Evolutionary conservation across 805 yeast genomes (phyloP), one percentile per base, ranked within the genome.

Genomic region (Wickerhamomyces bovis): DNA sequence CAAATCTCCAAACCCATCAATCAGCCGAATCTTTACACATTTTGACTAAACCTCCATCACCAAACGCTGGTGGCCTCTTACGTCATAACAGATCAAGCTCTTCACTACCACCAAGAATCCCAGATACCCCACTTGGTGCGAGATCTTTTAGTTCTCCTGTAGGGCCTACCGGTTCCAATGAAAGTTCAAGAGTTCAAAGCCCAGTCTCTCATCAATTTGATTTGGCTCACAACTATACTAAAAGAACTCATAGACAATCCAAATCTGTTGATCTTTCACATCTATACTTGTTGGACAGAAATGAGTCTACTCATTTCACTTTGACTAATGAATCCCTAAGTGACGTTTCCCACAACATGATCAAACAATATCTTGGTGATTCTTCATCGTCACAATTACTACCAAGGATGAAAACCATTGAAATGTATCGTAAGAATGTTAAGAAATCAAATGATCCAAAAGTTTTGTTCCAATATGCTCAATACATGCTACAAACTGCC

Each of bases 381-480:
- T 71, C 73, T 51, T 66, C 75, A 19, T 57, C 60, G 7, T 60
- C 61, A 3, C 67, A 78, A 12, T 66, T 90, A 51, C 66, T 85
- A 57, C 90, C 95, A 18, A 75, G 94, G 52, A 75, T 84, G 66
- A 81, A 85, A 61, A 89, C 97, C 5, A 78, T 92, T 48, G 96
- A 90, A 54, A 73, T 88, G 71, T 90, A 92, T 69, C 76, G 94
- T 45, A 77, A 83, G 53, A 90, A 88, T 60, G 96, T 95, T 6
- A 83, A 83, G 56, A 86, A 83, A 57, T 78, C 89, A 19, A 83
- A 82, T 58, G 96, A 92, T 59, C 95, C 96, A 0, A 80, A 77
- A 18, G 83, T 88, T n/a, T 76, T 89, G 55, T 88, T 89, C 64
- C 89, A 89, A 59, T 89, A 87, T 62, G 97, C 97, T 1, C 94